A percentile compares a stretch with the other conserved stretches of the same genome.
These are phyloP conservation scores for Spirogloea muscicola DNA, from an alignment of 139 green algal species.

Conservation along the genomic window DNA sequence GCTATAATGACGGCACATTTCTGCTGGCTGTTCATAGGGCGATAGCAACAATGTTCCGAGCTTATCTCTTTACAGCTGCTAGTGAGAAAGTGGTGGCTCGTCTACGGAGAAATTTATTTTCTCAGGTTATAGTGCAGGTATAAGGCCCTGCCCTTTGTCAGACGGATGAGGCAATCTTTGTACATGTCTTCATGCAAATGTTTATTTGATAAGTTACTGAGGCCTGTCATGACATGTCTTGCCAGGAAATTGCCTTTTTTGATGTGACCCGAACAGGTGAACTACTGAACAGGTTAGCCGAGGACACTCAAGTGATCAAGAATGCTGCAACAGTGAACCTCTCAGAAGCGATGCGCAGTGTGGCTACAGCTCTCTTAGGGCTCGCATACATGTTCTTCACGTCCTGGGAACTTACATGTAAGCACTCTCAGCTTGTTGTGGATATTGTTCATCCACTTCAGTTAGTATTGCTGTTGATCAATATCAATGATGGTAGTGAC, in stretches of 20 bases:
- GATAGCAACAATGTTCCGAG: slow-evolving; percentile 9
- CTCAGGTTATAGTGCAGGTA: slow-evolving; percentile 22
- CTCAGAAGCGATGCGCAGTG: slow-evolving; percentile 12
- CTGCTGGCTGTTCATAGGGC: background rate
- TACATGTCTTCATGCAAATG: background rate
- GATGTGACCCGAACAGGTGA: slow-evolving; percentile 32
- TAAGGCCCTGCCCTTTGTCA: background rate
- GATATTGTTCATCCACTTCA: too few species aligned
- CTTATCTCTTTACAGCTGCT: slow-evolving; percentile 40
- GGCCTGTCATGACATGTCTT: too few species aligned
- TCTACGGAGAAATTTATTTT: slow-evolving; percentile 37
- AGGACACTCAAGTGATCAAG: slow-evolving; percentile 44
- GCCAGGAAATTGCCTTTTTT: slow-evolving; percentile 47
- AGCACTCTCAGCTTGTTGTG: too few species aligned
- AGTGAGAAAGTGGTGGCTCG: slow-evolving; percentile 40
- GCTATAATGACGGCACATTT: background rate
- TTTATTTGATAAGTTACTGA: too few species aligned
- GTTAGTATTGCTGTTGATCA: too few species aligned
- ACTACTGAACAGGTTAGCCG: slow-evolving; percentile 33
- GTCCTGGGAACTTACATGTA: slow-evolving; percentile 39
- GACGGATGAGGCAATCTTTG: background rate
- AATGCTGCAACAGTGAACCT: slow-evolving; percentile 27
- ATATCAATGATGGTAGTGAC: too few species aligned
- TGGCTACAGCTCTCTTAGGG: slow-evolving; percentile 23
- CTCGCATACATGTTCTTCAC: slow-evolving; percentile 36